phyloP scores from a whole-genome alignment of 2,329 filamentous ascomycete genomes.

The Cytospora piceae region DNA sequence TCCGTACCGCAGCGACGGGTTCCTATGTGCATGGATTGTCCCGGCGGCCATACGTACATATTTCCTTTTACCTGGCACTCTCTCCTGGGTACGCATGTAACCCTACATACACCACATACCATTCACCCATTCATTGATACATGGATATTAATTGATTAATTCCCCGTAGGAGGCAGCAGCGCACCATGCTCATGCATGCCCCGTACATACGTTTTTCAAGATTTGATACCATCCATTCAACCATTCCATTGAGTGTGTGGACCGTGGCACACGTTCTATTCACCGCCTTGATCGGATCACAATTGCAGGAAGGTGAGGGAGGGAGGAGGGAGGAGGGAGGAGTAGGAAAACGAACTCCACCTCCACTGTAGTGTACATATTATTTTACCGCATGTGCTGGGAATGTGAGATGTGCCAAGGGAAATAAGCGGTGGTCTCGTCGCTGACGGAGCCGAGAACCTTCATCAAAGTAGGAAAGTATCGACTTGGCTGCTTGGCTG shows the following conservation, averaged over 20 bases:
- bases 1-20: background rate
- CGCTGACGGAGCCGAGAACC: background rate
- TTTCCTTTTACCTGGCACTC: no score
- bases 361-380: background rate
- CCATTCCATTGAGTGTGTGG: background rate
- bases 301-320: background rate
- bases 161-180: background rate
- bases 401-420: background rate
- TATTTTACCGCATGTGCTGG: background rate
- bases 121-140: no score
- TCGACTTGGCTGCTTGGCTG: no score
- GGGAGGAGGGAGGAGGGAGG: background rate
- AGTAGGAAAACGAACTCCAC: background rate
- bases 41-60: no score
- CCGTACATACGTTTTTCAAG: background rate
- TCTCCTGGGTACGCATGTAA: no score
- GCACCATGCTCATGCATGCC: background rate
- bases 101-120: no score
- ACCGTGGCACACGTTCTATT: background rate
- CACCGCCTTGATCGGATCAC: slow-evolving; percentile 1
- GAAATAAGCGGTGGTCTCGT: background rate
- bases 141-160: no score
- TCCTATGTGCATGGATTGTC: background rate
- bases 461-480: background rate
- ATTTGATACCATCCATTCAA: background rate